Evolutionary conservation across 2,329 filamentous ascomycete genomes (phyloP).

Genomic region (Cladorrhinum sp.): DNA sequence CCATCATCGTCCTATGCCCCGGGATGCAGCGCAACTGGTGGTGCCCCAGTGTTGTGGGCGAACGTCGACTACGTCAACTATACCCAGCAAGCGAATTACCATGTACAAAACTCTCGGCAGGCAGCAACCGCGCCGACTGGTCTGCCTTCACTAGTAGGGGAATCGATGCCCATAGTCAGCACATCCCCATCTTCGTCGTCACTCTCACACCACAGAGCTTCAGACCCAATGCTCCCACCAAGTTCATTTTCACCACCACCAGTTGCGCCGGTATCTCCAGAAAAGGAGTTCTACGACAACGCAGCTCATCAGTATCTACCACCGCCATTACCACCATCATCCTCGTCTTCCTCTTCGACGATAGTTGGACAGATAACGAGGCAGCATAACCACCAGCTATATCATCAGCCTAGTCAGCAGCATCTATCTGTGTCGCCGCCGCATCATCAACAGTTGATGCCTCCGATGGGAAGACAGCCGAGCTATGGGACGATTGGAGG

Average conservation of each 20-base stretch:
- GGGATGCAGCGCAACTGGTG: slow-evolving; percentile 1
- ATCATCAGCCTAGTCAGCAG: background rate
- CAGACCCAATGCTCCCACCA: background rate
- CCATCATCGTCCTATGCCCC: slow-evolving; percentile 5
- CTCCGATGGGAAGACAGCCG: background rate
- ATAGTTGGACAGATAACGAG: background rate
- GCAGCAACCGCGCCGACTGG: slow-evolving; percentile 10
- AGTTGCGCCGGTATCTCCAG: background rate
- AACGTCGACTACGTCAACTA: slow-evolving; percentile 25
- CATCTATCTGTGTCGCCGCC: slow-evolving; percentile 6
- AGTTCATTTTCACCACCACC: background rate
- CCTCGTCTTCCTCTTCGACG: background rate
- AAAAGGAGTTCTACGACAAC: slow-evolving; percentile 12
- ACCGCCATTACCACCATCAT: background rate
- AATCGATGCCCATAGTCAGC: slow-evolving; percentile 18
- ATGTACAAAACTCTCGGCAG: slow-evolving; percentile 12
- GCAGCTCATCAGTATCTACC: slow-evolving; percentile 2
- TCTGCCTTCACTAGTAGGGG: slow-evolving; percentile 26
- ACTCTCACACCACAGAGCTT: background rate
- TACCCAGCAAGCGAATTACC: slow-evolving; percentile 22
- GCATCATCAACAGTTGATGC: background rate
- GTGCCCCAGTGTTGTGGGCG: slow-evolving; percentile 14
- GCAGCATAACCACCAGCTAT: background rate
- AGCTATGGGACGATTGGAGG: slow-evolving; percentile 14
- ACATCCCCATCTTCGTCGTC: background rate